Conservation (phyloP, 306 rosid genomes). For the Cicer bijugum region DNA sequence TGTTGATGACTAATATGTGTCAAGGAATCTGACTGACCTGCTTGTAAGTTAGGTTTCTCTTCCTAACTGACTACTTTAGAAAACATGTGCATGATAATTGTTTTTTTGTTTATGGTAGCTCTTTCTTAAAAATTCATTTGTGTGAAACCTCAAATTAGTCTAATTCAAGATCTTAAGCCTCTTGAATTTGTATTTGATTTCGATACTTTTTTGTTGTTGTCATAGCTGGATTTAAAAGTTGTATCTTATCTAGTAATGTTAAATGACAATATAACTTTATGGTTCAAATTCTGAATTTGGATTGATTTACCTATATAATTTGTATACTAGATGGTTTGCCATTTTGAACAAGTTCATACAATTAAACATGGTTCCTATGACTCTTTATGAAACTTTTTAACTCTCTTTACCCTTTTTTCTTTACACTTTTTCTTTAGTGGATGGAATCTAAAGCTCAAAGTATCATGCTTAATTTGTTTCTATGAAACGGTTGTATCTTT, state of each 20-base stretch:
- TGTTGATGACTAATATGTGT: no score
- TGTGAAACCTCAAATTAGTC: constrained; percentile 9
- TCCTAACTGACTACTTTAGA: no score
- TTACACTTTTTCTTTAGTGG: constrained; percentile 40
- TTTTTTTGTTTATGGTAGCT: background rate
- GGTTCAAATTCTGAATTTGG: background rate
- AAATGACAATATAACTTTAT: constrained; percentile 17
- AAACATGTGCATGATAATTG: background rate
- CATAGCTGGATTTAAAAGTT: background rate
- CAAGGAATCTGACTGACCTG: no score
- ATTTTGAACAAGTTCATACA: constrained; percentile 34
- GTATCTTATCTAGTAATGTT: constrained; percentile 23
- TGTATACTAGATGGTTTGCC: constrained; percentile 13
- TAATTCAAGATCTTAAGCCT: background rate
- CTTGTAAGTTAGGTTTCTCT: background rate
- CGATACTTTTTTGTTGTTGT: background rate
- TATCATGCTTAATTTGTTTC: constrained; percentile 37
- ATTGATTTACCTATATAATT: constrained; percentile 14
- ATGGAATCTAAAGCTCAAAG: constrained; percentile 41
- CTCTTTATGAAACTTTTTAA: constrained; percentile 41
- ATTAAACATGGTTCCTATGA: constrained; percentile 17
- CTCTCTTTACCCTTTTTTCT: constrained; percentile 37
- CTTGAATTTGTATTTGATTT: background rate
- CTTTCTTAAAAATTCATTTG: background rate
- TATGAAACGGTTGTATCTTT: constrained; percentile 10